Evolutionary conservation across 495 filamentous ascomycete genomes (phyloP), one percentile per base, ranked within the genome.

Genomic region (Schizothecium vesticola): DNA sequence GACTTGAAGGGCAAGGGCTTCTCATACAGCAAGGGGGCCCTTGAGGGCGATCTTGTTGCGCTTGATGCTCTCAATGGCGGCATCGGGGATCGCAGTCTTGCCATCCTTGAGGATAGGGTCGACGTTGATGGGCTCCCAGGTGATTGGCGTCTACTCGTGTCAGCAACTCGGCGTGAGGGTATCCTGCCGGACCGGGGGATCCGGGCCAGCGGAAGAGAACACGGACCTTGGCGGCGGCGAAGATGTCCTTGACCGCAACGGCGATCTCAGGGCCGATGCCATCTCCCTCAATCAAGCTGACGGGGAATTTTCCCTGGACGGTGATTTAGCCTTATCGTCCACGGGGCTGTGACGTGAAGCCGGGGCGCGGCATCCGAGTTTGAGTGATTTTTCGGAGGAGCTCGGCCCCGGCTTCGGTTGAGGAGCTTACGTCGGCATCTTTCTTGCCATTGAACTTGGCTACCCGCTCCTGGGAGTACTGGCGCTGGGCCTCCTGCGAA

Each of bases 201-300:
- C 33, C 67, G 59, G 70, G 63, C 69, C 69, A 76, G 67, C 60
- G 61, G 70, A 68, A 67, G 70, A 6, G 61, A 56, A 13, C 60
- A 65, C 67, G n/a, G 86, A 96, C 94, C 82, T 94, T 91, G 69
- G 96, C 95, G 73, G 96, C 96, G 70, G 89, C 85, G 82, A 96
- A 99, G 80, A 99, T 98, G 78, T 97, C 91, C 86, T 97, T 97
- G 69, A 99, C 92, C 28, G 94, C 94, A 80, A 96, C 92, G 70
- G 95, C 89, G 76, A 99, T 98, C 82, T 99, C 94, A 66, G 94
- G 94, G 68, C 95, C 95, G 77, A 99, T 99, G 79, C 95, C 95
- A 76, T 98, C 95, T 82, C 95, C 95, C 84, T 99, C 95, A 72
- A 99, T 99, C 79, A 99, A 85, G 74, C 92, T 95, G 74, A 98